These are phyloP conservation scores for Panaeolus cyanescens DNA, from an alignment of 768 basidiomycete species.

Conservation along the genomic window DNA sequence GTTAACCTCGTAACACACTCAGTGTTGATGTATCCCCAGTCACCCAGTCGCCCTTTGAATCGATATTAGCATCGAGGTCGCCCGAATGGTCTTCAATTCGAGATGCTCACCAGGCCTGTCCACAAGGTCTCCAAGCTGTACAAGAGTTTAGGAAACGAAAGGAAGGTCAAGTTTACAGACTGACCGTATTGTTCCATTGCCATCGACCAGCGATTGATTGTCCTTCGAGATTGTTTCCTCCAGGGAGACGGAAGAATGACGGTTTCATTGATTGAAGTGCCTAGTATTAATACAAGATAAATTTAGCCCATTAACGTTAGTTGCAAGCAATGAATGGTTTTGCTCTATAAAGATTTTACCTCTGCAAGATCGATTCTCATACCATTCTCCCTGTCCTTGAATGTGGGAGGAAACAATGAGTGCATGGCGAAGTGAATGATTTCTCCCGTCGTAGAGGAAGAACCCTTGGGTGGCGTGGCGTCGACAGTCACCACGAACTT, in stretches of 20 bases:
- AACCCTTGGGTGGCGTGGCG: slow-evolving; percentile 20
- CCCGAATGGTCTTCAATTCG: too few relatives aligned
- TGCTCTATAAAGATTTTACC: slow-evolving; percentile 29
- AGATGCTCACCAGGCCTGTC: slow-evolving; percentile 38
- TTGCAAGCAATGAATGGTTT: too few relatives aligned
- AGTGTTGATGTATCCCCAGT: slow-evolving; percentile 64
- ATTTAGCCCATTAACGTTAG: too few relatives aligned
- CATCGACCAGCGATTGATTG: slow-evolving; percentile 54
- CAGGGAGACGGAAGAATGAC: slow-evolving; percentile 67
- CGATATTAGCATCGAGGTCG: neutral
- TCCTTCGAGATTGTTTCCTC: slow-evolving; percentile 72
- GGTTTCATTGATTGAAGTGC: slow-evolving; percentile 56
- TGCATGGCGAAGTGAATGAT: slow-evolving; percentile 61
- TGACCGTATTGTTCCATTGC: slow-evolving; percentile 68
- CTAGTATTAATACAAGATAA: slow-evolving; percentile 31
- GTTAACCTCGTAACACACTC: slow-evolving; percentile 39
- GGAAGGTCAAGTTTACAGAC: neutral
- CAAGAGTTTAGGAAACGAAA: neutral
- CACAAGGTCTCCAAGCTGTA: slow-evolving; percentile 48
- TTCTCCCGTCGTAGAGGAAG: slow-evolving; percentile 33
- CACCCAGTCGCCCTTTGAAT: slow-evolving; percentile 47
- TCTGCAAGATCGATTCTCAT: slow-evolving; percentile 62
- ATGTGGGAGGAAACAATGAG: slow-evolving; percentile 70
- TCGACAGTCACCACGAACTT: slow-evolving; percentile 55
- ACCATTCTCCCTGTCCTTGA: slow-evolving; percentile 59